Percentiles rank a stretch among this genome's conserved stretches.
phyloP scores from a whole-genome alignment of 345 rosid species.

The Aquilaria yunnanensis region DNA sequence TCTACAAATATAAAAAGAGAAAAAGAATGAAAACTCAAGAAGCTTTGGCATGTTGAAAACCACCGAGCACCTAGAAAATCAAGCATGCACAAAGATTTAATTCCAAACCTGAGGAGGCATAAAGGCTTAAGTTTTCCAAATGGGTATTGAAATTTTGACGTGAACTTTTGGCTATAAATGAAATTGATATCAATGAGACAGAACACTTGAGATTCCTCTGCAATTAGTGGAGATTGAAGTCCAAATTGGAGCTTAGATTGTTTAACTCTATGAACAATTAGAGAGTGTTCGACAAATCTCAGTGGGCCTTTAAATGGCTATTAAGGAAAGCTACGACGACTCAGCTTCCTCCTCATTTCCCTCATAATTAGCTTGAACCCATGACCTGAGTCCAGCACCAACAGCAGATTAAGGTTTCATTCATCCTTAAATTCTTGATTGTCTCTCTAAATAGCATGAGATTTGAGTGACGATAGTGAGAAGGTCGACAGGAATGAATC shows the following conservation, averaged over 20 bases:
- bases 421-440: too few species aligned
- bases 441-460: too few species aligned
- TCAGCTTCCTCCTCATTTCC: too few species aligned
- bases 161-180: constrained; percentile 36
- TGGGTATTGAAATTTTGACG: constrained; percentile 25
- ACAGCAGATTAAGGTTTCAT: too few species aligned
- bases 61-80: background rate
- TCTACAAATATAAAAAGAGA: constrained; percentile 4
- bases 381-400: too few species aligned
- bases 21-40: background rate
- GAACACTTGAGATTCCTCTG: constrained; percentile 34
- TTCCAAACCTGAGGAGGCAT: constrained; percentile 23
- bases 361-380: too few species aligned
- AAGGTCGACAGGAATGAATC: too few species aligned
- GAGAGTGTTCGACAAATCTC: constrained; percentile 34
- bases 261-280: constrained; percentile 28
- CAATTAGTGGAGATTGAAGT: constrained; percentile 29
- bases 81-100: background rate
- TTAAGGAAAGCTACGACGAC: constrained; percentile 32
- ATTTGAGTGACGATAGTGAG: too few species aligned
- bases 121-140: constrained; percentile 38
- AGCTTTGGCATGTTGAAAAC: background rate
- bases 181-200: constrained; percentile 67
- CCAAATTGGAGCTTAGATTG: constrained; percentile 24
- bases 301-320: constrained; percentile 30